Base-by-base conservation (phyloP, 257 asterid genomes). In the Capsicum rhomboideum region DNA sequence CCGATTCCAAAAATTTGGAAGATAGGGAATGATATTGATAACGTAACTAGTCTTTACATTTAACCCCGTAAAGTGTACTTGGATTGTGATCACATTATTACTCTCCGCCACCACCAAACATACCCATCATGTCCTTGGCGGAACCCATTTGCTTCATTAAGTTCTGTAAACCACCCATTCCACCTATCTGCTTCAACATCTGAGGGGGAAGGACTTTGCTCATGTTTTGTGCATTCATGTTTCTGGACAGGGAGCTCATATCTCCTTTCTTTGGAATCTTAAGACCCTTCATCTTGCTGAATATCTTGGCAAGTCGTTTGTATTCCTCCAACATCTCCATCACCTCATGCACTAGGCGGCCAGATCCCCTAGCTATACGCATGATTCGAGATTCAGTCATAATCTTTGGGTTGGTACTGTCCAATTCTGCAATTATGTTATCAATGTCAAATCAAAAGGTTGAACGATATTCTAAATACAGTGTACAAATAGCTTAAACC, bases 201-300 rank as follows among this genome's bases (percentile, higher is more conserved):
- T 93, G 95, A 6, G 99, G 98, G 0, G 99, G 98, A 23, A 96
- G 93, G 34, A 91, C 98, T 92, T 92, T 93, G 89, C 99, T 90
- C 97, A 96, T 94, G 91, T 93, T 95, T 82, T 96, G 98, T 1
- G 97, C 98, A 8, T 94, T 94, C 97, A 92, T 91, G 85, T 93
- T 96, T 83, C 96, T 86, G 2, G 97, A 91, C 26, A 93, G 84
- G 13, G 97, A 90, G 23, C 97, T 96, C 98, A 96, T 96, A 23
- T 92, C 95, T 86, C 99, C 99, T 82, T 93, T 96, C 94, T 92
- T 96, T 28, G 99, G 98, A 23, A 96, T 96, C 93, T 93, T 96
- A 8, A 96, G 95, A 6, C 99, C 99, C 90, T 96, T 96, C 99
- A 94, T 94, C 93, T 96, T 94, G 92, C 98, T 92, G 93, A 97